Conservation (phyloP, 371 early-diverging fungal species). For the Mortierella sp. region DNA sequence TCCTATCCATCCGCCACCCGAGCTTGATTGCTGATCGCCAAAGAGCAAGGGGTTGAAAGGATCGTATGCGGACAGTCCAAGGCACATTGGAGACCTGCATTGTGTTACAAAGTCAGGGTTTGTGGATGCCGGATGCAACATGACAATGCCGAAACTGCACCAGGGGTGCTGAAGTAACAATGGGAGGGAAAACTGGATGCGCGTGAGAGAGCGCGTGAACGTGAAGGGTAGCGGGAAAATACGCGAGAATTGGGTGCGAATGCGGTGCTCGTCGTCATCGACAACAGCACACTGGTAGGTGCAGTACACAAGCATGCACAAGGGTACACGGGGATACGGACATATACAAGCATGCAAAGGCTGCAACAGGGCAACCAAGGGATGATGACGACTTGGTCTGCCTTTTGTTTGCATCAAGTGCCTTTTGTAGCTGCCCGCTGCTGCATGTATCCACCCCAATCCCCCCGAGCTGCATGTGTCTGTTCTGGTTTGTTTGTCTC, state of each 20-base stretch:
- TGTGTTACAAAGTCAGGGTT: not conserved
- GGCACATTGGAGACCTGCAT: too few relatives aligned
- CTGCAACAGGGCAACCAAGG: not conserved
- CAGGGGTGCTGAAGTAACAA: not conserved
- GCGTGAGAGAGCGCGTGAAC: conserved; percentile 21
- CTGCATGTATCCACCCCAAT: not conserved
- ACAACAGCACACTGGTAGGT: not conserved
- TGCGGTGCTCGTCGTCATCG: conserved; percentile 3
- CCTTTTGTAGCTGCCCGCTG: not conserved
- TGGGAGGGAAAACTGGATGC: conserved; percentile 1
- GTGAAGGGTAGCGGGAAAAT: not conserved
- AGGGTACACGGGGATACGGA: conserved; percentile 4
- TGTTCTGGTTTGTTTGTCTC: conserved; percentile 1
- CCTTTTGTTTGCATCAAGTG: not conserved
- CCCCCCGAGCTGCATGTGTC: conserved; percentile 9
- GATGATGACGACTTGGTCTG: conserved; percentile 11
- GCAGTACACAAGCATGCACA: not conserved
- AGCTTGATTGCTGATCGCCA: not conserved
- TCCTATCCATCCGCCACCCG: not conserved
- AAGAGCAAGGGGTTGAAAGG: not conserved
- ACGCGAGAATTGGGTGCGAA: too few relatives aligned
- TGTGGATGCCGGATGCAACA: conserved; percentile 1
- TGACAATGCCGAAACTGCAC: not conserved
- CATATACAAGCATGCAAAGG: conserved; percentile 2
- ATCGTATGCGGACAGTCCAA: not conserved